These are phyloP conservation scores for Lactifluus pinguis DNA, from an alignment of 768 basidiomycete genomes.

Conservation along the genomic window DNA sequence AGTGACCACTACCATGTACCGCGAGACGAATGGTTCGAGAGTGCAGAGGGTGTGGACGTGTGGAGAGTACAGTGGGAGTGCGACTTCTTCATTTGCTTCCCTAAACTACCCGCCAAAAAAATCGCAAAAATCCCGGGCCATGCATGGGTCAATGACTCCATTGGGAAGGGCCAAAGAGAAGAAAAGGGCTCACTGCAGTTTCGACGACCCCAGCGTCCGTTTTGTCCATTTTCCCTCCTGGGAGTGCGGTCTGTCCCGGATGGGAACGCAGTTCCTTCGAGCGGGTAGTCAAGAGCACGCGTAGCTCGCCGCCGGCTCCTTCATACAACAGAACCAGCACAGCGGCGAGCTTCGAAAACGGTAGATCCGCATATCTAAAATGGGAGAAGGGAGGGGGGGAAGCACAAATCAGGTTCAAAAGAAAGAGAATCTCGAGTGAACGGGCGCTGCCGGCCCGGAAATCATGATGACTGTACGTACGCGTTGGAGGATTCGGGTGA, in stretches of 20 bases:
- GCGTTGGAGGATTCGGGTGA: background rate
- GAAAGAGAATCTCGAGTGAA: no score
- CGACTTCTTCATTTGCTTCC: slow-evolving; percentile 84
- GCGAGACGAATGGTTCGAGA: slow-evolving; percentile 59
- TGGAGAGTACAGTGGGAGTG: slow-evolving; percentile 47
- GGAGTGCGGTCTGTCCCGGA: slow-evolving; percentile 75
- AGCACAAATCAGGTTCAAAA: background rate
- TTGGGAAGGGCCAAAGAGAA: background rate
- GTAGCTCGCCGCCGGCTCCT: slow-evolving; percentile 50
- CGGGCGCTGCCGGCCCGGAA: background rate
- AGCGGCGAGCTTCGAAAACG: slow-evolving; percentile 48
- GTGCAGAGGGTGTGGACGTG: slow-evolving; percentile 51
- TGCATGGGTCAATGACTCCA: no score
- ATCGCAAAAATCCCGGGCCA: background rate
- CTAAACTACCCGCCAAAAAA: slow-evolving; percentile 43
- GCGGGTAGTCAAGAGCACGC: slow-evolving; percentile 79
- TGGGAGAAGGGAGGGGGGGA: no score
- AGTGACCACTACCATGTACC: slow-evolving; percentile 61
- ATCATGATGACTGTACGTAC: no score
- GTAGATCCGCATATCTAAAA: slow-evolving; percentile 17
- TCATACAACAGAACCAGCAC: slow-evolving; percentile 78
- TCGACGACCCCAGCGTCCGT: slow-evolving; percentile 50
- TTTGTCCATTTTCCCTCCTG: slow-evolving; percentile 71
- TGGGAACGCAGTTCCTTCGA: slow-evolving; percentile 68
- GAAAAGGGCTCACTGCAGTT: slow-evolving; percentile 57